These are phyloP conservation scores for Trichophyton verrucosum DNA, from an alignment of 2,329 filamentous ascomycete genomes.

Conservation along the genomic window DNA sequence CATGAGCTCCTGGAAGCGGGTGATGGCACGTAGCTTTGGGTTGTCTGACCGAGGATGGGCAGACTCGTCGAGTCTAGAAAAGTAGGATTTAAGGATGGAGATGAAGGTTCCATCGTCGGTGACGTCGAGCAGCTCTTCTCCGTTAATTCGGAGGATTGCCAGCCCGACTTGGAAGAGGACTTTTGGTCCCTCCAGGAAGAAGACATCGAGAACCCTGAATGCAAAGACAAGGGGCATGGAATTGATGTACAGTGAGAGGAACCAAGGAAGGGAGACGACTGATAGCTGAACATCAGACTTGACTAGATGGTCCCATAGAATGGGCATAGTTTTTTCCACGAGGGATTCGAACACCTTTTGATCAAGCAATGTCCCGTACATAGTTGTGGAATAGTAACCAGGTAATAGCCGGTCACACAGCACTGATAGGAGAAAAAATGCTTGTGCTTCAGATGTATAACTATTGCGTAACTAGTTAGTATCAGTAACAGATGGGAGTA, in stretches of 20 bases:
- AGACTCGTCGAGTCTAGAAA: slow-evolving; percentile 82
- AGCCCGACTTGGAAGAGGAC: slow-evolving; percentile 93
- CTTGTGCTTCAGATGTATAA: slow-evolving; percentile 93
- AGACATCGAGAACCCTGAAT: slow-evolving; percentile 90
- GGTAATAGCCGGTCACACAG: slow-evolving; percentile 87
- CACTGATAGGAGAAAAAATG: slow-evolving; percentile 84
- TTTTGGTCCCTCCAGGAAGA: slow-evolving; percentile 95
- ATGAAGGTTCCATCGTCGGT: slow-evolving; percentile 94
- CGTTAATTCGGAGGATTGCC: slow-evolving; percentile 94
- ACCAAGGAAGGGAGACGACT: slow-evolving; percentile 95
- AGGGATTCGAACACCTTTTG: slow-evolving; percentile 95
- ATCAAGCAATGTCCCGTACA: slow-evolving; percentile 95
- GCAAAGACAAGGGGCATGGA: slow-evolving; percentile 98
- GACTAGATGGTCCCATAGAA: slow-evolving; percentile 95
- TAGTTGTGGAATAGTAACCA: slow-evolving; percentile 96
- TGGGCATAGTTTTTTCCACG: slow-evolving; percentile 98
- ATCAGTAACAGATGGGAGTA: slow-evolving; percentile 14
- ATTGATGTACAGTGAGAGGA: slow-evolving; percentile 95
- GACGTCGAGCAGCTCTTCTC: slow-evolving; percentile 86
- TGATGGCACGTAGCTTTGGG: slow-evolving; percentile 83
- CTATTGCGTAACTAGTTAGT: slow-evolving; percentile 27
- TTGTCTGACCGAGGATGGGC: slow-evolving; percentile 94
- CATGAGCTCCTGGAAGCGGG: slow-evolving; percentile 95
- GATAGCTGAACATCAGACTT: slow-evolving; percentile 95
- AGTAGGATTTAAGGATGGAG: slow-evolving; percentile 88